phyloP scores from a whole-genome alignment of 2,329 filamentous ascomycete genomes.

The Ophiosphaerella herpotricha region DNA sequence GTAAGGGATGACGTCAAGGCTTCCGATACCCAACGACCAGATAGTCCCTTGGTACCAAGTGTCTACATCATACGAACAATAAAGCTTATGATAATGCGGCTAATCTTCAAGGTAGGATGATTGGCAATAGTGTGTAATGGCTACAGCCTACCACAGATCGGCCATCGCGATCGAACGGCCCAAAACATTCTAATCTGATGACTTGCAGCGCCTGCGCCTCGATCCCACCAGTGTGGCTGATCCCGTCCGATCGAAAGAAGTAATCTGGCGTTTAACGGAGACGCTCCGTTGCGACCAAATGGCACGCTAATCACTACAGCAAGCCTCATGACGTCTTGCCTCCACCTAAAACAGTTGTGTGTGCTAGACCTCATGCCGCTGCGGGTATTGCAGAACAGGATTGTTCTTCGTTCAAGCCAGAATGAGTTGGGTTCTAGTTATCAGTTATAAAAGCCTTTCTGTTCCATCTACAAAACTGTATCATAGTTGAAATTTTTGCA shows the following conservation, averaged over 20 bases:
- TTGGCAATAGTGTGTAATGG: too few relatives aligned
- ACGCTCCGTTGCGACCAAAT: slow-evolving; percentile 2
- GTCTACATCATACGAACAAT: too few relatives aligned
- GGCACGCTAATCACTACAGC: slow-evolving; percentile 3
- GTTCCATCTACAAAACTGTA: neutral
- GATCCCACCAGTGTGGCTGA: too few relatives aligned
- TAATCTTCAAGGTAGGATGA: too few relatives aligned
- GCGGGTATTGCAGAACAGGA: slow-evolving; percentile 4
- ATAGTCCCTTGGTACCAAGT: too few relatives aligned
- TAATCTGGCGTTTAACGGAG: neutral
- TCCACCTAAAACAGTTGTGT: slow-evolving; percentile 1
- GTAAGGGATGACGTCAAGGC: too few relatives aligned
- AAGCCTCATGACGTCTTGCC: slow-evolving; percentile 4
- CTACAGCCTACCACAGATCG: too few relatives aligned
- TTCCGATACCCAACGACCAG: too few relatives aligned
- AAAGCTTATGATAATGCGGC: too few relatives aligned
- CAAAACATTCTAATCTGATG: too few relatives aligned
- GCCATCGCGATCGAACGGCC: too few relatives aligned
- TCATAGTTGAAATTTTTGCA: neutral
- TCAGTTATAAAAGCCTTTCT: neutral
- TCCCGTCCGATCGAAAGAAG: neutral
- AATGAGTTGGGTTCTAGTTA: neutral
- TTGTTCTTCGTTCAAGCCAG: neutral
- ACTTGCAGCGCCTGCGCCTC: neutral
- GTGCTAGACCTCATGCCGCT: neutral